Conservation (phyloP, 176 grass and related monocot species). For the Triticum aestivum region IWGSC_CS_RefSeq_v2.1 NC_057812.1:39381118-39381617, state of each 20-base stretch:
- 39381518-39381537: not conserved
- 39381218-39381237: not conserved
- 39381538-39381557: not conserved
- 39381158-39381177: not conserved
- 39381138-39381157: not conserved
- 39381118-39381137: not conserved
- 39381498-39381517: not conserved
- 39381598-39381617: not conserved
- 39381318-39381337: not conserved
- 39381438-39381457: not conserved
- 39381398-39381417: not conserved
- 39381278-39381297: too few relatives aligned
- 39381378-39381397: not conserved
- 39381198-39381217: not conserved
- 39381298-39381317: not conserved
- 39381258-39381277: not conserved
- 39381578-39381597: not conserved
- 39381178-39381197: not conserved
- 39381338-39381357: not conserved
- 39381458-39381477: not conserved
- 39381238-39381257: not conserved
- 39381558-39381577: not conserved
- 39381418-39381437: not conserved
- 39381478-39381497: not conserved
- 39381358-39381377: not conserved